Evolutionary conservation across 2,329 filamentous ascomycete genomes (phyloP).

Genomic region (Aspergillus texensis): DNA sequence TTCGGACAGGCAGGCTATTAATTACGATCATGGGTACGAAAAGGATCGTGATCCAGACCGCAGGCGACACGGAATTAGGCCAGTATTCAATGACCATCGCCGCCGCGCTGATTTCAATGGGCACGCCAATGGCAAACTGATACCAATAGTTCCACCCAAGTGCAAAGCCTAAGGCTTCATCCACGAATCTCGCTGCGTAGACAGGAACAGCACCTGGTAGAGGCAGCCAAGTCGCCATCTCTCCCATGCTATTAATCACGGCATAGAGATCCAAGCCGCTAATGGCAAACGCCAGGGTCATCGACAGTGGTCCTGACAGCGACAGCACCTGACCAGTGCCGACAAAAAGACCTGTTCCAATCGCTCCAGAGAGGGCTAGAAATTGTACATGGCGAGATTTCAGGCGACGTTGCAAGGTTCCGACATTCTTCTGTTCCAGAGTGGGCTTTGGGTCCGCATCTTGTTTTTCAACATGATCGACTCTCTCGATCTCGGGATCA

Average conservation of each 20-base stretch:
- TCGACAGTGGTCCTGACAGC: slow-evolving; percentile 35
- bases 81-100: slow-evolving; percentile 49
- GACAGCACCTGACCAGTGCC: slow-evolving; percentile 37
- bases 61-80: slow-evolving; percentile 33
- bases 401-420: slow-evolving; percentile 31
- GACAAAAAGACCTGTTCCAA: slow-evolving; percentile 40
- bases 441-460: neutral
- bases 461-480: neutral
- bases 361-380: slow-evolving; percentile 40
- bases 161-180: slow-evolving; percentile 59
- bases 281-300: slow-evolving; percentile 39
- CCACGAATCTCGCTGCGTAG: slow-evolving; percentile 57
- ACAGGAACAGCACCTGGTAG: slow-evolving; percentile 53
- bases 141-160: slow-evolving; percentile 58
- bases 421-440: neutral
- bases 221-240: slow-evolving; percentile 45
- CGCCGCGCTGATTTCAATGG: slow-evolving; percentile 50
- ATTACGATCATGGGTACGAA: slow-evolving; percentile 43
- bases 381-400: slow-evolving; percentile 45
- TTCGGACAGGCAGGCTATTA: slow-evolving; percentile 46
- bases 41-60: slow-evolving; percentile 50
- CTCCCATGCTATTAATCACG: slow-evolving; percentile 47
- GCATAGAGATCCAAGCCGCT: slow-evolving; percentile 53
- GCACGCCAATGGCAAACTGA: slow-evolving; percentile 48
- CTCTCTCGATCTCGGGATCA: neutral